Base-by-base conservation (phyloP, 345 rosid species). In the Limnanthes douglasii region DNA sequence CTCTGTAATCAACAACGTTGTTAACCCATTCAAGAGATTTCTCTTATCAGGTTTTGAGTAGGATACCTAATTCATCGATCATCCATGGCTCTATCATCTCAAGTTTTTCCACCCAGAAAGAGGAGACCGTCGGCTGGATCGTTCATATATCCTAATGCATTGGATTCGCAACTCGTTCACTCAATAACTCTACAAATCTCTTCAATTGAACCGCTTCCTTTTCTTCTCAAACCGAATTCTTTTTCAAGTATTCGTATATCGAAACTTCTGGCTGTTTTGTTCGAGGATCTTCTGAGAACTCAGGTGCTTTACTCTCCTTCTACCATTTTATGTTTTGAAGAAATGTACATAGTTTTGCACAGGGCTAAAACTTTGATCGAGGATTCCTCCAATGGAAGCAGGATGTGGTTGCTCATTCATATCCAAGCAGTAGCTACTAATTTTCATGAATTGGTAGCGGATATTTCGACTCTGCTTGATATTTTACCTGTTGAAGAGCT, bases 91-190 rank as follows among this genome's bases (percentile, higher is more conserved):
- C n/a, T n/a, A n/a, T n/a, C n/a, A n/a, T n/a, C n/a, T n/a, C n/a
- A n/a, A n/a, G n/a, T n/a, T n/a, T n/a, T n/a, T n/a, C n/a, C n/a
- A n/a, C n/a, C n/a, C n/a, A 57, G 80, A 41, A 78, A 71, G 45
- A 66, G 92, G 43, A 70, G 75, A 41, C 84, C 80, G 1, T 68
- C 80, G 0, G 80, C 92, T 5, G 80, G 62, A 1, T 47, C 84
- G 0, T 74, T 74, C 48, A 15, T 74, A 0, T 61, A 75, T 6
- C 84, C 92, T 0, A 74, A 60, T 4, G 34, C 66, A 14, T 47
- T 84, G 6, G 65, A 59, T 18, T 23, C 28, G 11, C 56, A 49
- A 23, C 72, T 73, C 33, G 44, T 78, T 30, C 59, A 50, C 11
- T 63, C 80, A 1, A 50, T 73, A 16, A 55, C 74, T 5, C 70